Percentiles rank a stretch among this genome's conserved stretches.
phyloP scores from a whole-genome alignment of 345 rosid genomes.

The Camelina hispida region DNA sequence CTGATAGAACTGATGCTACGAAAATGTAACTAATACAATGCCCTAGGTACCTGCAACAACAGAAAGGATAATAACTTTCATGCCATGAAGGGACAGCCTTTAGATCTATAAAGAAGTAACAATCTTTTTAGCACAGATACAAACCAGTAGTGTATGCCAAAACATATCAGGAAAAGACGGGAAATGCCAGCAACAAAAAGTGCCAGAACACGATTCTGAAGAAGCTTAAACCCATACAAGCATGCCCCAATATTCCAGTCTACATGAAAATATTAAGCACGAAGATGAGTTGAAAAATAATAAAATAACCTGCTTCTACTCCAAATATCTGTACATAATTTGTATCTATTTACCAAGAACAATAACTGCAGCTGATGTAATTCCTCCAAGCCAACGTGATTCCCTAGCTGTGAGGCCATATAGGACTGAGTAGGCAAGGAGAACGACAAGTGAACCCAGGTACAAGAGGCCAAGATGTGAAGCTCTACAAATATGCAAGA shows the following conservation, averaged over 20 bases:
- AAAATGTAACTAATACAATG: conserved; percentile 96
- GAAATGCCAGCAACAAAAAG: conserved; percentile 93
- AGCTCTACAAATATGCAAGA: conserved; percentile 64
- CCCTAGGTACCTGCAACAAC: conserved; percentile 85
- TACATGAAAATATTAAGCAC: conserved; percentile 47
- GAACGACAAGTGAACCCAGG: conserved; percentile 81
- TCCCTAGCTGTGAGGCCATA: conserved; percentile 97
- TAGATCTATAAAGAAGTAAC: conserved; percentile 8
- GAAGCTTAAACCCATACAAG: conserved; percentile 94
- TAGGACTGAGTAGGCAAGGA: conserved; percentile 86
- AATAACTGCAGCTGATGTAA: conserved; percentile 92
- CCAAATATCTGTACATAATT: conserved; percentile 27
- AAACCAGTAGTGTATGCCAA: conserved; percentile 99
- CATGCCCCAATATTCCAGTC: conserved; percentile 99
- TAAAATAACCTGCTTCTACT: conserved; percentile 20
- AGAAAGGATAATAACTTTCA: conserved; percentile 30
- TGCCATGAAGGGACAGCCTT: conserved; percentile 30
- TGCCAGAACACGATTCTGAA: conserved; percentile 81
- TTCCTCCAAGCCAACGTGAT: conserved; percentile 94
- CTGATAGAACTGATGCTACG: conserved; percentile 92
- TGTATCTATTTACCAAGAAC: conserved; percentile 71
- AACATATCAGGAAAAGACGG: conserved; percentile 94
- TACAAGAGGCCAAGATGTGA: conserved; percentile 94
- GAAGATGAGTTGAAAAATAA: conserved; percentile 28
- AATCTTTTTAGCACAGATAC: conserved; percentile 44